Conservation (phyloP, 2,329 filamentous ascomycete species). For the Aaosphaeria arxii region DNA sequence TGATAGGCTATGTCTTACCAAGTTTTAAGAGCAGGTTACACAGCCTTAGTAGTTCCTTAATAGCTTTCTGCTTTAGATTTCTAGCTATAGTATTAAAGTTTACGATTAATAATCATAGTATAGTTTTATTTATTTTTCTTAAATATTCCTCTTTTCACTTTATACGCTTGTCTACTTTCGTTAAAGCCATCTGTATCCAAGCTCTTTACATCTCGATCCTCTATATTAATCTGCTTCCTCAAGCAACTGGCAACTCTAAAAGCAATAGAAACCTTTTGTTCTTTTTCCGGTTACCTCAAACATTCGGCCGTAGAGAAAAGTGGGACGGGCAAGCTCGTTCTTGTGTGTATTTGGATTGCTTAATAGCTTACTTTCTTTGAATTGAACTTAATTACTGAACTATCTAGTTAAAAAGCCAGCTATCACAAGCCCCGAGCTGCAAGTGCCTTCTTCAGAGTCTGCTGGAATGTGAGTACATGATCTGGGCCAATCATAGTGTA, state of each 20-base stretch:
- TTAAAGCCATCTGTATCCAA: background rate
- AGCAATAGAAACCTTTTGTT: slow-evolving; percentile 1
- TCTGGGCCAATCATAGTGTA: slow-evolving; percentile 16
- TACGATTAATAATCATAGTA: too few relatives aligned
- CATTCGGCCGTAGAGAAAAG: background rate
- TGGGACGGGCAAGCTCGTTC: background rate
- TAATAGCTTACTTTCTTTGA: too few relatives aligned
- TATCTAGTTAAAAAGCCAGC: background rate
- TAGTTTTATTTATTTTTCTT: too few relatives aligned
- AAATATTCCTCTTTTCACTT: too few relatives aligned
- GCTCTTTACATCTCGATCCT: background rate
- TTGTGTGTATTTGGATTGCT: background rate
- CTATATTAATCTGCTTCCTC: background rate
- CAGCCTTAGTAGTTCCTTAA: too few relatives aligned
- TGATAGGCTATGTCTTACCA: too few relatives aligned
- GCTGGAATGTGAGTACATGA: slow-evolving; percentile 12
- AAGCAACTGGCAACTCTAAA: background rate
- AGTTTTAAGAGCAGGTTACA: too few relatives aligned
- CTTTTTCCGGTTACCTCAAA: background rate
- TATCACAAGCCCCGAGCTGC: slow-evolving; percentile 6
- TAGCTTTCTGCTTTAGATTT: too few relatives aligned
- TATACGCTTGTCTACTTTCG: too few relatives aligned
- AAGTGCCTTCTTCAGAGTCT: slow-evolving; percentile 9
- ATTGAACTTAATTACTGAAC: too few relatives aligned
- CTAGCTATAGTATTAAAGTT: too few relatives aligned